These are phyloP conservation scores for Candida xiaguanensis DNA, from an alignment of 805 yeast species.

Conservation along the genomic window DNA sequence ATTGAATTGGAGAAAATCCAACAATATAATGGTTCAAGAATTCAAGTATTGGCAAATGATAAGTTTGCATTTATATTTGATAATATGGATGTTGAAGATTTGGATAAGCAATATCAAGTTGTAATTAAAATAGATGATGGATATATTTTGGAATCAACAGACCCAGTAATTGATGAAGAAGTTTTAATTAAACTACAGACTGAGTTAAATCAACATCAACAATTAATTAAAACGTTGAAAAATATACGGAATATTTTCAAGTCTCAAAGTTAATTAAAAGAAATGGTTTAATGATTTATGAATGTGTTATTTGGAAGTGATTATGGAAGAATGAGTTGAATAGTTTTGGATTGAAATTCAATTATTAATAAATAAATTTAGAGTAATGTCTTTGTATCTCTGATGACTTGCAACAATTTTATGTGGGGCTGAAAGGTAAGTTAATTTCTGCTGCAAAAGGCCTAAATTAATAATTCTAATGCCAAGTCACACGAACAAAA, in stretches of 20 bases:
- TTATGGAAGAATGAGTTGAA: too few relatives aligned
- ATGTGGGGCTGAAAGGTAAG: too few relatives aligned
- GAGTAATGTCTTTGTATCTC: too few relatives aligned
- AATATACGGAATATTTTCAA: constrained; percentile 8
- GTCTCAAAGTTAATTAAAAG: constrained; percentile 1
- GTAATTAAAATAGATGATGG: constrained; percentile 43
- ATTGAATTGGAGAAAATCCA: constrained; percentile 55
- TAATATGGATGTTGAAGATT: constrained; percentile 43
- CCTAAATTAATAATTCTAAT: too few relatives aligned
- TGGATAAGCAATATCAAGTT: constrained; percentile 39
- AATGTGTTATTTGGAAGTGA: background rate
- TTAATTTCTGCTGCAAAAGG: too few relatives aligned
- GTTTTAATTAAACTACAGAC: constrained; percentile 13
- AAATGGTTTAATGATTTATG: background rate
- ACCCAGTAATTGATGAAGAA: constrained; percentile 33
- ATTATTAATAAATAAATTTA: too few relatives aligned
- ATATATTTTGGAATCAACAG: constrained; percentile 33
- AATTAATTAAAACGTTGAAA: constrained; percentile 24
- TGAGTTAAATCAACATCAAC: constrained; percentile 24
- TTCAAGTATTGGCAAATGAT: constrained; percentile 48
- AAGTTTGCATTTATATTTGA: constrained; percentile 46
- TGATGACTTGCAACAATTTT: too few relatives aligned
- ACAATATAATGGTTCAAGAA: constrained; percentile 48
- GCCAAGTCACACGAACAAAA: too few relatives aligned
- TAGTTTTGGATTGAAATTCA: too few relatives aligned